These are phyloP conservation scores for Pythium rhizo-oryzae DNA, from an alignment of 352 stramenopile species.

Conservation along the genomic window DNA sequence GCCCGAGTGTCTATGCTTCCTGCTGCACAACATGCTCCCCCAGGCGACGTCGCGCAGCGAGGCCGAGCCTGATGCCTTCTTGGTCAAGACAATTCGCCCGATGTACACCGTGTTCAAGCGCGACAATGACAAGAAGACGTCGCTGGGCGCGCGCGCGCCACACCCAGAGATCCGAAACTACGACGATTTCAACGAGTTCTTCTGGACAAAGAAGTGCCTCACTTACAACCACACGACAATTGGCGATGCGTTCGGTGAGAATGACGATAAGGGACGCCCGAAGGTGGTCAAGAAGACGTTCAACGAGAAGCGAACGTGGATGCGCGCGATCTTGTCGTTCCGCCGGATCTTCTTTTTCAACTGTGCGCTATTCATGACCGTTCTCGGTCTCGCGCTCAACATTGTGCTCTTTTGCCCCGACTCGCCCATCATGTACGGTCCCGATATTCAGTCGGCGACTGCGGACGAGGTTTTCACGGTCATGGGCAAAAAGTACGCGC, in stretches of 20 bases:
- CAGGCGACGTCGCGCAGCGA: slow-evolving; percentile 63
- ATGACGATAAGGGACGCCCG: slow-evolving; percentile 81
- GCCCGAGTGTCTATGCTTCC: slow-evolving; percentile 79
- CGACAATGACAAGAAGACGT: slow-evolving; percentile 89
- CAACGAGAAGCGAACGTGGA: slow-evolving; percentile 77
- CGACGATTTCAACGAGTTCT: slow-evolving; percentile 91
- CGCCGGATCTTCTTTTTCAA: slow-evolving; percentile 87
- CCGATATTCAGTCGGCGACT: slow-evolving; percentile 43
- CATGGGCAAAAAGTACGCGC: slow-evolving; percentile 66
- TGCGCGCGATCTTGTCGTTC: slow-evolving; percentile 77
- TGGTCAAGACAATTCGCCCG: slow-evolving; percentile 72
- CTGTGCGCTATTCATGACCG: slow-evolving; percentile 70
- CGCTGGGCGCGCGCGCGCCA: slow-evolving; percentile 66
- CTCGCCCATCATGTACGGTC: slow-evolving; percentile 73
- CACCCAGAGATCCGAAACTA: slow-evolving; percentile 86
- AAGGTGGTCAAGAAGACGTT: slow-evolving; percentile 87
- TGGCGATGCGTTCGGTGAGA: slow-evolving; percentile 62
- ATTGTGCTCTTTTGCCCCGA: slow-evolving; percentile 81
- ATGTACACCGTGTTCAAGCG: slow-evolving; percentile 85
- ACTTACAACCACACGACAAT: slow-evolving; percentile 78
- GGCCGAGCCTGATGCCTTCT: slow-evolving; percentile 69
- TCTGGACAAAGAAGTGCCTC: slow-evolving; percentile 87
- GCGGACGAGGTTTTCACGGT: slow-evolving; percentile 54
- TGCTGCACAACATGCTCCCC: slow-evolving; percentile 76
- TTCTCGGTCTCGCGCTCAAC: slow-evolving; percentile 71